Evolutionary conservation across 345 rosid species (phyloP), one percentile per base, ranked within the genome.

Genomic region (Hibiscus mutabilis): DNA sequence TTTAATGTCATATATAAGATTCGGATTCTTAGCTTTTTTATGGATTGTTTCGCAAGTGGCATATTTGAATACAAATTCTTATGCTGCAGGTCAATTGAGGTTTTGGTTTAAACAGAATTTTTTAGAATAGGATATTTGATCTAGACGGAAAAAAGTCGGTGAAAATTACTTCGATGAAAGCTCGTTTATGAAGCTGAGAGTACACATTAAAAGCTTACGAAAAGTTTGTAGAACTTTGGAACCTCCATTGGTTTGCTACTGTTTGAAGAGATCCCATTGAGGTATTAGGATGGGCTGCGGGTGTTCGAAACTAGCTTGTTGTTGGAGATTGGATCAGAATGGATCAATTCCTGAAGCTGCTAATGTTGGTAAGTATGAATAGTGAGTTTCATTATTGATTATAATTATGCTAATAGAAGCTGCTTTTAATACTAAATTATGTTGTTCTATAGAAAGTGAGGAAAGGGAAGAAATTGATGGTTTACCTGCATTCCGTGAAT

Each of bases 401-500:
- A 24, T 57, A 27, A 22, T 57, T 66, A 4, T 37, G 31, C 37
- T 73, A 24, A 51, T 52, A 7, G 16, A 19, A 22, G 16, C 37
- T 27, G 56, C 66, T 60, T 75, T 16, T 25, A 29, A 8, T 77
- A 24, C 74, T 21, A 37, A 24, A 40, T n/a, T 9, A 19, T 74
- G 11, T 68, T 62, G 18, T 13, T 52, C 80, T 74, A 53, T 82
- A 89, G 97, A 85, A 49, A 75, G 79, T 12, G 96, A 80, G 63
- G 91, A 80, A 73, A 76, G 65, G 71, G 78, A 73, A 31, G 84
- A 79, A 68, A 79, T 72, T 8, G 81, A 79, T 73, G 74, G 77
- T 72, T 69, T 84, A 83, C 90, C 97, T 9, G 79, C 79, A 7
- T 93, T 93, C 68, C 82, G 84, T 18, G 97, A 94, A 71, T 91